Percentiles rank a stretch among this genome's conserved stretches.
Conservation (phyloP, 2,329 filamentous ascomycete species). For the Xylaria polymorpha region DNA sequence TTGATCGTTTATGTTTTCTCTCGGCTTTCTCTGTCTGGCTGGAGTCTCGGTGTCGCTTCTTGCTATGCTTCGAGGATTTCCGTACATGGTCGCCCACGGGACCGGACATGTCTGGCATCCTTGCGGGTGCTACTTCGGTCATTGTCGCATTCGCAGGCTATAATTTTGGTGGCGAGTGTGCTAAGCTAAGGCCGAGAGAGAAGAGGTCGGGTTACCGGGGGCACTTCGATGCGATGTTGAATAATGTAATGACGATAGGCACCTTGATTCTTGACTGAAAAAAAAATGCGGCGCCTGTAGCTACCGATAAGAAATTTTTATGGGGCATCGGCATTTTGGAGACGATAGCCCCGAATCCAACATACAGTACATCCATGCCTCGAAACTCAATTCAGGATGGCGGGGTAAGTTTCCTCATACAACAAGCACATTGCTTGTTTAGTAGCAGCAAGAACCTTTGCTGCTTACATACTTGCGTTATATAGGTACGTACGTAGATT, state of each 20-base stretch:
- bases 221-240: slow-evolving; percentile 4
- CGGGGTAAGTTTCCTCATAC: not conserved
- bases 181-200: not conserved
- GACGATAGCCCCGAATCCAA: not conserved
- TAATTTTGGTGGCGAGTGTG: not conserved
- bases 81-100: slow-evolving; percentile 32
- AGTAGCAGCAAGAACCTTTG: not conserved
- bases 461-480: not conserved
- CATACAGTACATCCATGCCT: no score
- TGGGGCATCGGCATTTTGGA: slow-evolving; percentile 20
- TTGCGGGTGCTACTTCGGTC: slow-evolving; percentile 36
- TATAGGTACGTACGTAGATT: not conserved
- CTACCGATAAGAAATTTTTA: slow-evolving; percentile 33
- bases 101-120: slow-evolving; percentile 2
- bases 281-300: slow-evolving; percentile 9
- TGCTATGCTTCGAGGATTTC: slow-evolving; percentile 42
- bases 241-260: not conserved
- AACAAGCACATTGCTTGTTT: not conserved
- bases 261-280: not conserved
- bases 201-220: not conserved
- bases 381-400: slow-evolving; percentile 1
- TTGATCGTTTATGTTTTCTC: slow-evolving; percentile 63
- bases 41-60: slow-evolving; percentile 47
- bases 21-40: slow-evolving; percentile 52
- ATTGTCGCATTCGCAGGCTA: slow-evolving; percentile 21